Evolutionary conservation across 2,329 filamentous ascomycete species (phyloP).

Genomic region (Arthrobotrys pseudoclavata): DNA sequence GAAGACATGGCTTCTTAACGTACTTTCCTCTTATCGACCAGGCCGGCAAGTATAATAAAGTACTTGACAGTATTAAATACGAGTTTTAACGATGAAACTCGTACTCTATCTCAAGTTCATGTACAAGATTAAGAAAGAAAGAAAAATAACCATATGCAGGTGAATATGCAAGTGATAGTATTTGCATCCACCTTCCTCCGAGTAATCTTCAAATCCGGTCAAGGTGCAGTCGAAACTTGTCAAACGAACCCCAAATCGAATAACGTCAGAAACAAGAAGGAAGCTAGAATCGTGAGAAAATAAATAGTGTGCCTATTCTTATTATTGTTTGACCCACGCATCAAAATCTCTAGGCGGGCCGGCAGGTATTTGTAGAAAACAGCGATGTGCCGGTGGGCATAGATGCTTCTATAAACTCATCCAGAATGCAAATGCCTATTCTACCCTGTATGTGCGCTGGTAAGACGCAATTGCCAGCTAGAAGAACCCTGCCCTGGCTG

Average conservation of each 20-base stretch:
- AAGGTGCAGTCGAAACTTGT: conserved; percentile 47
- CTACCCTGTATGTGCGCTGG: conserved; percentile 56
- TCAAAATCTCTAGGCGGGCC: conserved; percentile 38
- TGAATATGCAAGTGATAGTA: conserved; percentile 60
- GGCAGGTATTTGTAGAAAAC: conserved; percentile 49
- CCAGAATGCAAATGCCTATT: conserved; percentile 57
- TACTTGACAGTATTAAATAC: conserved; percentile 45
- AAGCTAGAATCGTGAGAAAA: conserved; percentile 25
- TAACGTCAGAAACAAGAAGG: conserved; percentile 37
- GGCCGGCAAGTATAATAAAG: conserved; percentile 1
- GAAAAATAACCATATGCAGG: conserved; percentile 43
- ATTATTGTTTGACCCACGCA: conserved; percentile 49
- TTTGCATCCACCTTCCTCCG: conserved; percentile 57
- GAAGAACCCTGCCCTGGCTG: conserved; percentile 50
- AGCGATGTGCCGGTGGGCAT: conserved; percentile 23
- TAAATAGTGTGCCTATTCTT: conserved; percentile 33
- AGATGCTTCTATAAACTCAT: conserved; percentile 48
- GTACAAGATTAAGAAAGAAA: conserved; percentile 7
- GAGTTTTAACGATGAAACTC: conserved; percentile 38
- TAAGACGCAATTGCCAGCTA: conserved; percentile 53
- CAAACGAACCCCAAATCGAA: conserved; percentile 44
- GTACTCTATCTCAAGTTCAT: conserved; percentile 56
- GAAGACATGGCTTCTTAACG: conserved; percentile 52
- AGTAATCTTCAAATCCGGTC: conserved; percentile 58
- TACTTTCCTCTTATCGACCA: conserved; percentile 24